These are phyloP conservation scores for Cytospora paraplurivora DNA, from an alignment of 2,329 filamentous ascomycete species.

Conservation along the genomic window DNA sequence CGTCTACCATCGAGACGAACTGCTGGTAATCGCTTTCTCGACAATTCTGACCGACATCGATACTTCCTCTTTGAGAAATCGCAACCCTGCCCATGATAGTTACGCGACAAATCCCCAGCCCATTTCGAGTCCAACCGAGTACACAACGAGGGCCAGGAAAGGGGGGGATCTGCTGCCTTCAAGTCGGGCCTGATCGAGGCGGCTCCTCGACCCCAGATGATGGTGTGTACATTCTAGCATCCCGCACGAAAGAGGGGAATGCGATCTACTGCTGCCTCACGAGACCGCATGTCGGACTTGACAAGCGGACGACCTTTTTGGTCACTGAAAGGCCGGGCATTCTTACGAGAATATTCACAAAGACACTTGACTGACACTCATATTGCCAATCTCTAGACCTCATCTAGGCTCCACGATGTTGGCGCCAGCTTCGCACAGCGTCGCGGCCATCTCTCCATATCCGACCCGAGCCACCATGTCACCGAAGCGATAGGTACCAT, in stretches of 20 bases:
- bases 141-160: slow-evolving; percentile 27
- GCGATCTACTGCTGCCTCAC: background rate
- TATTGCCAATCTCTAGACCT: slow-evolving; percentile 48
- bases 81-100: slow-evolving; percentile 22
- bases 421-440: slow-evolving; percentile 59
- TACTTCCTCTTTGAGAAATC: slow-evolving; percentile 18
- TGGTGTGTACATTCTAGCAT: slow-evolving; percentile 48
- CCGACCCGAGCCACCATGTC: slow-evolving; percentile 90
- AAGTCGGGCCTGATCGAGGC: slow-evolving; percentile 39
- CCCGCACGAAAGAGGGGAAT: background rate
- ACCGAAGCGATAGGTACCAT: slow-evolving; percentile 91
- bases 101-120: slow-evolving; percentile 20
- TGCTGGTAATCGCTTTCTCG: slow-evolving; percentile 1
- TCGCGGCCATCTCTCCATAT: slow-evolving; percentile 68
- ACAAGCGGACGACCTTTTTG: background rate
- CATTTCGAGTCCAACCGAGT: slow-evolving; percentile 16
- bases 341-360: background rate
- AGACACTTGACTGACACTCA: slow-evolving; percentile 25
- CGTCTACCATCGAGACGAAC: background rate
- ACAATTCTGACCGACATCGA: slow-evolving; percentile 21
- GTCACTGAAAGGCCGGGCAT: background rate
- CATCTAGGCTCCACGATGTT: slow-evolving; percentile 59
- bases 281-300: background rate
- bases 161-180: slow-evolving; percentile 35
- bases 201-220: slow-evolving; percentile 48